These are phyloP conservation scores for Podila clonocystis DNA, from an alignment of 192 early-diverging fungal species.

Conservation along the genomic window DNA sequence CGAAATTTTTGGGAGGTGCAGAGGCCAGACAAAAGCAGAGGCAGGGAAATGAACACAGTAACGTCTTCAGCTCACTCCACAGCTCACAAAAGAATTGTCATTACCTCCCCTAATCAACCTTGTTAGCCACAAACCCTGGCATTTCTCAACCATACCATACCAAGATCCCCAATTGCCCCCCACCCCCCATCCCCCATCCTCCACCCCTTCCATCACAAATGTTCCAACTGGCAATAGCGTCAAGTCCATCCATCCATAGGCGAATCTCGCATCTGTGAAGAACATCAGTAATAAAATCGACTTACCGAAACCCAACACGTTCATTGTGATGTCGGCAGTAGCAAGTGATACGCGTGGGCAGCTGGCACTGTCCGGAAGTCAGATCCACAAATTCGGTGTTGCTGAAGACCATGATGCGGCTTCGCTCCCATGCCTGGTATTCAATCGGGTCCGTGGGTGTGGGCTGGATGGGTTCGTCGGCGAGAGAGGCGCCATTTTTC, in stretches of 20 bases:
- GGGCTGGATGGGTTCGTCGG: slow-evolving; percentile 32
- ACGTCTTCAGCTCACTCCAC: no score
- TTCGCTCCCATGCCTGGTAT: slow-evolving; percentile 41
- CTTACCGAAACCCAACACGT: slow-evolving; percentile 52
- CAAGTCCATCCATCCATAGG: no score
- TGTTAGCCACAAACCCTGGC: no score
- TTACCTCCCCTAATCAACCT: no score
- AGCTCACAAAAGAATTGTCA: no score
- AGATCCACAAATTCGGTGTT: slow-evolving; percentile 47
- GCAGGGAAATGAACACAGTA: background rate
- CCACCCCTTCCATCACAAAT: background rate
- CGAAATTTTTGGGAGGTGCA: background rate
- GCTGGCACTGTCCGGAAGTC: slow-evolving; percentile 58
- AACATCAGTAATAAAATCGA: background rate
- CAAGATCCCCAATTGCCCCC: no score
- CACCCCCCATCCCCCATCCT: no score
- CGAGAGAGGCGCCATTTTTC: slow-evolving; percentile 18
- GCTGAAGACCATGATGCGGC: slow-evolving; percentile 48
- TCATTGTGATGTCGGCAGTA: slow-evolving; percentile 71
- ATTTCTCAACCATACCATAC: no score
- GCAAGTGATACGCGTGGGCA: slow-evolving; percentile 88
- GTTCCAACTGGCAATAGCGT: slow-evolving; percentile 3
- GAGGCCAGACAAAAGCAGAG: background rate
- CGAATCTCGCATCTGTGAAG: background rate
- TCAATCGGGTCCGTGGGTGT: slow-evolving; percentile 45